phyloP scores from a whole-genome alignment of 306 rosid species.

The Pachyrhizus erosus region DNA sequence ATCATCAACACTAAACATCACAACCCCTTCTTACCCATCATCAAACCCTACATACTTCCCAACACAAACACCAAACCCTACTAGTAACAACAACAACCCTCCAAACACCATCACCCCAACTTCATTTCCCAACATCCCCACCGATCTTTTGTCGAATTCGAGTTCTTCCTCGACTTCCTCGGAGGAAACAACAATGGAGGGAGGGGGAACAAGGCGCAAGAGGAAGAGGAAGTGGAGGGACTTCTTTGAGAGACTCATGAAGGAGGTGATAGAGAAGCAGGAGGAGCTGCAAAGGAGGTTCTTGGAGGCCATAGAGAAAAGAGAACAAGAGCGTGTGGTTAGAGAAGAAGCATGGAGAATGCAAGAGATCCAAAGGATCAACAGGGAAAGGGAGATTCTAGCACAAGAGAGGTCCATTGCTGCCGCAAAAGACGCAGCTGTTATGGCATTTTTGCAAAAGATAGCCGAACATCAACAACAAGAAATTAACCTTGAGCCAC shows the following conservation, averaged over 20 bases:
- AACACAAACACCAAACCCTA: constrained; percentile 45
- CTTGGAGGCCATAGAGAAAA: constrained; percentile 78
- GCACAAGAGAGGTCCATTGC: constrained; percentile 79
- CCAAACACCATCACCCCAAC: constrained; percentile 30
- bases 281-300: constrained; percentile 81
- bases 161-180: constrained; percentile 77
- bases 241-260: constrained; percentile 78
- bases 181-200: constrained; percentile 49
- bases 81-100: neutral
- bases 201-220: constrained; percentile 52
- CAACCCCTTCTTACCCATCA: constrained; percentile 43
- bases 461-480: constrained; percentile 61
- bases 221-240: constrained; percentile 92
- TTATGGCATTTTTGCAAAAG: constrained; percentile 79
- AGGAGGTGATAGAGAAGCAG: constrained; percentile 80
- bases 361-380: constrained; percentile 74
- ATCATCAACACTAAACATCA: constrained; percentile 30
- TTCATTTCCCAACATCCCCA: constrained; percentile 44
- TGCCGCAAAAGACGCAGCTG: constrained; percentile 77
- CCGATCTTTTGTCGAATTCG: constrained; percentile 61
- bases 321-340: constrained; percentile 66
- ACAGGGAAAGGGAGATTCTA: constrained; percentile 70
- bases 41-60: constrained; percentile 53
- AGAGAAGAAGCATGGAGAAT: constrained; percentile 87
- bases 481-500: constrained; percentile 29